Evolutionary conservation across 306 rosid genomes (phyloP), one percentile per base, ranked within the genome.

Genomic region (Rosa chinensis): DNA sequence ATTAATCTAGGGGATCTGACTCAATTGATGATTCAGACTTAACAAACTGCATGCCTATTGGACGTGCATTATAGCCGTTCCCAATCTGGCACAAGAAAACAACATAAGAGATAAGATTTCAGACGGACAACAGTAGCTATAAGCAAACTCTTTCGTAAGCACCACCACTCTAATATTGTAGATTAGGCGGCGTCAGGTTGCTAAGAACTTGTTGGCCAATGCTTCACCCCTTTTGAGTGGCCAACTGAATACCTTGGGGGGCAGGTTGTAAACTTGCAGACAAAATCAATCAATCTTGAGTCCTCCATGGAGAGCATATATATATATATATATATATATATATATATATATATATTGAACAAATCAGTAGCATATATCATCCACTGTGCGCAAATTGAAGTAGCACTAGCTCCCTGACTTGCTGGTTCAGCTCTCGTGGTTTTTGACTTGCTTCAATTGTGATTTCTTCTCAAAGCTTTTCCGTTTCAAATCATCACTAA

Each of bases 321-420:
- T 32, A 78, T 14, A 53, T 68, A 32, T 32, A 32, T 32, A 32
- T 32, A 78, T 14, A 53, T 68, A 32, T 32, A 32, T 32, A 32
- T 32, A 78, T 14, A 53, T 68, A 32, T 32, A 32, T 32, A 32
- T 32, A 78, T 14, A 53, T 68, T 68, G 68, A 78, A 78, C 53
- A 78, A 49, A 39, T 68, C n/a, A 40, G 75, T 68, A 53, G 75
- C 81, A 32, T 32, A 32, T 32, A 55, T 78, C 53, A 68, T 78
- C 81, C 66, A 78, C 68, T 68, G 81, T 53, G 40, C 5, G 13
- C 66, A 25, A 42, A 53, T 48, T 2, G 81, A 32, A 16, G 21
- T 43, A 68, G 23, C 67, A 77, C 42, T 55, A 10, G 43, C 45
- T 23, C 35, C 12, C 39, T 68, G 74, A 52, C 58, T 68, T 53